A percentile compares a stretch with the other conserved stretches of the same genome.
Evolutionary conservation across 495 filamentous ascomycete genomes (phyloP).

Genomic region (Parmelia sp.): DNA sequence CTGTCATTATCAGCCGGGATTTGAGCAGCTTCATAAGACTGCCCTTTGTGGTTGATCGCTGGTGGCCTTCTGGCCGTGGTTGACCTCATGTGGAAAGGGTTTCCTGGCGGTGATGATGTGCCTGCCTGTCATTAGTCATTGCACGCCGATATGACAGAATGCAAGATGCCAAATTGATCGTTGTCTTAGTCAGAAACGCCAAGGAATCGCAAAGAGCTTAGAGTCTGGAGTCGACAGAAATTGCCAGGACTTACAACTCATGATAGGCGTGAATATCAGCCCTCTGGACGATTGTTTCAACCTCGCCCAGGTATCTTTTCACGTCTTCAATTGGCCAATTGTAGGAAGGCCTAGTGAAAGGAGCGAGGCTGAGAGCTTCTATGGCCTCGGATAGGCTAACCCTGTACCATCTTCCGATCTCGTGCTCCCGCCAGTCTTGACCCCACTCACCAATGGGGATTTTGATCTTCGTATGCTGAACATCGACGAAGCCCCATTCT

Average conservation of each 20-base stretch:
- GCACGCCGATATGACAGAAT: background rate
- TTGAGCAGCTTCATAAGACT: background rate
- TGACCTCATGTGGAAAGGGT: conserved; percentile 11
- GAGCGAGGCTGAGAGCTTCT: conserved; percentile 65
- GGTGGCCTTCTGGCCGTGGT: background rate
- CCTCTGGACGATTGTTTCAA: conserved; percentile 62
- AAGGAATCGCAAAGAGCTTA: conserved; percentile 3
- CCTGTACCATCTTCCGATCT: conserved; percentile 81
- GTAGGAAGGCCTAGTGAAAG: conserved; percentile 58
- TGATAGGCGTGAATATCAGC: conserved; percentile 66
- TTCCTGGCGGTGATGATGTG: conserved; percentile 25
- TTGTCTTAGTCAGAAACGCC: conserved; percentile 4
- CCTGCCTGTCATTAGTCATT: conserved; percentile 13
- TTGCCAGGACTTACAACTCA: conserved; percentile 43
- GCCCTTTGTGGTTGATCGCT: conserved; percentile 4
- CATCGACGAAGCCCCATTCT: conserved; percentile 74
- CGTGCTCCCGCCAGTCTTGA: conserved; percentile 49
- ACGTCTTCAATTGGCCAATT: conserved; percentile 63
- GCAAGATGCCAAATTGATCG: background rate
- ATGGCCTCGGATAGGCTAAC: conserved; percentile 55
- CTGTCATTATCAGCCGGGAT: background rate
- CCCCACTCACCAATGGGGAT: conserved; percentile 79
- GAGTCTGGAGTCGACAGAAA: background rate
- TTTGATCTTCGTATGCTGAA: conserved; percentile 65
- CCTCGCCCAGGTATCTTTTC: conserved; percentile 51